Evolutionary conservation across 768 basidiomycete genomes (phyloP).

Genomic region (Mycena leptocephala): DNA sequence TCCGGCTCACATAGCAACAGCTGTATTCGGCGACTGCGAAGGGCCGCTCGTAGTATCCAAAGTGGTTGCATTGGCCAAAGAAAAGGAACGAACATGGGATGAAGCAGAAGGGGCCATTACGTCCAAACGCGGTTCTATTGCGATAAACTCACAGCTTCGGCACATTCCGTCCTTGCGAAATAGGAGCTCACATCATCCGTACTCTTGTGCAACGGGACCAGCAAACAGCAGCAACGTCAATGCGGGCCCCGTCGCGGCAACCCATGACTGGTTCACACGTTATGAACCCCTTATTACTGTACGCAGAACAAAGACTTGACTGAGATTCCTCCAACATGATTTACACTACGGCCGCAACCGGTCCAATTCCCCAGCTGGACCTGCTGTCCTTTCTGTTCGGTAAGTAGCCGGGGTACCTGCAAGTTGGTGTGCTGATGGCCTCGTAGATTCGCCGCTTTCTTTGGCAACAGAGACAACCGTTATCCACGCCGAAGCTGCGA

Average conservation of each 20-base stretch:
- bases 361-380: slow-evolving; percentile 29
- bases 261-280: too few relatives aligned
- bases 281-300: too few relatives aligned
- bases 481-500: slow-evolving; percentile 31
- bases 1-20: slow-evolving; percentile 79
- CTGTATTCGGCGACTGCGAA: slow-evolving; percentile 57
- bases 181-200: background rate
- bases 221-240: too few relatives aligned
- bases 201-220: too few relatives aligned
- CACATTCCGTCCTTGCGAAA: background rate
- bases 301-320: background rate
- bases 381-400: slow-evolving; percentile 27
- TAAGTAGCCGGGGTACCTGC: background rate
- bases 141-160: background rate
- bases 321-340: slow-evolving; percentile 9
- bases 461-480: slow-evolving; percentile 22
- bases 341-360: background rate
- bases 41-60: background rate
- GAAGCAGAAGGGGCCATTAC: background rate
- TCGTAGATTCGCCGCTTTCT: background rate
- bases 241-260: too few relatives aligned
- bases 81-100: background rate
- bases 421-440: background rate
- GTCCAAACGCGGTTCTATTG: too few relatives aligned
- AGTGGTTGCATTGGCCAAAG: background rate